These are phyloP conservation scores for Pseudozyma sp. DNA, from an alignment of 1,284 basidiomycete genomes.

Conservation along the genomic window DNA sequence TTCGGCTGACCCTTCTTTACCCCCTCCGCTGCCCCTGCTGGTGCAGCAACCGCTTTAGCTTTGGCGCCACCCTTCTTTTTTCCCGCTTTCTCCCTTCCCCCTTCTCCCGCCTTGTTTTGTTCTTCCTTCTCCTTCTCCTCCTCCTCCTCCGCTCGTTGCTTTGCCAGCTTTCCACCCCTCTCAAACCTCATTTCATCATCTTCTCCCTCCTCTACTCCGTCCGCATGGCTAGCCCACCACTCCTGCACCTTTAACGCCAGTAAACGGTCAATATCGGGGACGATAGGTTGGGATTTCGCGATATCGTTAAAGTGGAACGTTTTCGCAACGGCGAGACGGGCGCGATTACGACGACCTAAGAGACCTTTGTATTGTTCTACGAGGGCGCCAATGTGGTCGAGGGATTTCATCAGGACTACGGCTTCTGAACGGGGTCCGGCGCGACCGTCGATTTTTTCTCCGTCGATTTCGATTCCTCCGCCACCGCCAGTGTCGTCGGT, in stretches of 20 bases:
- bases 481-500: slow-evolving; percentile 4
- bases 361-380: slow-evolving; percentile 41
- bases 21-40: not conserved
- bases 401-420: slow-evolving; percentile 51
- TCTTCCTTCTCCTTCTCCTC: slow-evolving; percentile 7
- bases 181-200: slow-evolving; percentile 5
- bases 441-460: slow-evolving; percentile 55
- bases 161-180: not conserved
- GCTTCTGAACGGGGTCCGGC: slow-evolving; percentile 57
- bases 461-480: slow-evolving; percentile 45
- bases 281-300: slow-evolving; percentile 13
- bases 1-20: slow-evolving; percentile 12
- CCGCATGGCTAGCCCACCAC: slow-evolving; percentile 25
- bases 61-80: not conserved
- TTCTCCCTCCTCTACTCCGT: slow-evolving; percentile 12
- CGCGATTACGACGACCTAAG: slow-evolving; percentile 43
- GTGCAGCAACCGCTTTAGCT: not conserved
- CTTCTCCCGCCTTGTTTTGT: slow-evolving; percentile 1
- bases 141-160: not conserved
- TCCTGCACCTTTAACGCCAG: slow-evolving; percentile 38
- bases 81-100: slow-evolving; percentile 5
- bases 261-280: slow-evolving; percentile 30
- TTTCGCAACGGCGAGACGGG: slow-evolving; percentile 36
- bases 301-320: slow-evolving; percentile 26
- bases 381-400: slow-evolving; percentile 40